Evolutionary conservation across 2,329 filamentous ascomycete species (phyloP).

Genomic region (Coniochaeta sp.): DNA sequence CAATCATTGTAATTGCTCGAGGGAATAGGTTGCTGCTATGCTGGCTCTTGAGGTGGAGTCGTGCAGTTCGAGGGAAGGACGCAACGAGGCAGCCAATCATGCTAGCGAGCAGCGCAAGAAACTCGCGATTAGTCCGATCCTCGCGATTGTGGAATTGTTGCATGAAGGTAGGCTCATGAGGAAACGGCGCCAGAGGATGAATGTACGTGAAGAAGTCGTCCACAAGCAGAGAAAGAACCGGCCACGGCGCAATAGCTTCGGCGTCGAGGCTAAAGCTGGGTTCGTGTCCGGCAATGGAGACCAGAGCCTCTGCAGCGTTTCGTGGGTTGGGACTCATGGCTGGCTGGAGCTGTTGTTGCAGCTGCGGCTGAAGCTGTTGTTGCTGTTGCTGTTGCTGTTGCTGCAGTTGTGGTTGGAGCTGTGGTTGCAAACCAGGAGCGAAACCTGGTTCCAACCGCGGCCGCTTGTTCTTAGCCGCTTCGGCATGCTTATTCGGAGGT

Average conservation of each 20-base stretch:
- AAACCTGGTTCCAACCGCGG: slow-evolving; percentile 26
- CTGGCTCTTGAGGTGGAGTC: slow-evolving; percentile 61
- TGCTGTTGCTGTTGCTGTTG: neutral
- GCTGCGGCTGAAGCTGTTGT: slow-evolving; percentile 6
- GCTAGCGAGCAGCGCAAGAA: slow-evolving; percentile 63
- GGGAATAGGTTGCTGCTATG: slow-evolving; percentile 59
- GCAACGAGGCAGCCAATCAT: slow-evolving; percentile 70
- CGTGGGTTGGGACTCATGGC: slow-evolving; percentile 26
- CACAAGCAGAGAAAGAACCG: slow-evolving; percentile 60
- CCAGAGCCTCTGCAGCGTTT: slow-evolving; percentile 38
- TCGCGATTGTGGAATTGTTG: slow-evolving; percentile 59
- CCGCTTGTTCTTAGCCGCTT: slow-evolving; percentile 46
- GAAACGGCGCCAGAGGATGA: slow-evolving; percentile 69
- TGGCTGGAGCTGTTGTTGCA: neutral
- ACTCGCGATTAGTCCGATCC: slow-evolving; percentile 58
- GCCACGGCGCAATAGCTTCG: slow-evolving; percentile 64
- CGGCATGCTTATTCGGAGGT: slow-evolving; percentile 51
- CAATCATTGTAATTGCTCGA: slow-evolving; percentile 60
- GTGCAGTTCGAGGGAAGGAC: slow-evolving; percentile 66
- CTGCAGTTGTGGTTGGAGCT: neutral
- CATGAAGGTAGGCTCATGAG: slow-evolving; percentile 71
- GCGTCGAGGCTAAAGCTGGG: slow-evolving; percentile 38
- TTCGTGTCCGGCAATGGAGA: slow-evolving; percentile 33
- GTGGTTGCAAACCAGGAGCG: neutral
- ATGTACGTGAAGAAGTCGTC: slow-evolving; percentile 82